Base-by-base conservation (phyloP, 768 basidiomycete species). In the Pleurotus tuoliensis region DNA sequence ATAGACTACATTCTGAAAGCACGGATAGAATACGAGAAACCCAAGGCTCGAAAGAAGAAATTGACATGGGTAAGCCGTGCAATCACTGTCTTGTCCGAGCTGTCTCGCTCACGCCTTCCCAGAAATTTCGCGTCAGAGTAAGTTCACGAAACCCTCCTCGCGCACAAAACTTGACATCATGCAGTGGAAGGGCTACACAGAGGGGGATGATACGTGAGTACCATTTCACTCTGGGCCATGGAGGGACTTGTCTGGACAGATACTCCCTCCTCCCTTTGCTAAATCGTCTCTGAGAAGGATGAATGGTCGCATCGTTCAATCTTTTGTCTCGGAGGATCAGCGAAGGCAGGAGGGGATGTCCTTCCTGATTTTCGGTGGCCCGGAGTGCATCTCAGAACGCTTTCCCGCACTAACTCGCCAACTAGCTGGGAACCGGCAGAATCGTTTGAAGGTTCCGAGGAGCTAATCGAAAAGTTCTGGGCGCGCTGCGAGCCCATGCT, bases 401-500 rank as follows among this genome's bases (percentile, higher is more conserved):
- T 25, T 25, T 25, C 24, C 24, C 24, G 24, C 24, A 25, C 24
- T 25, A 5, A 34, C 30, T 34, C 9, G 11, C 30, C 30, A 11
- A 24, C 56, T 59, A 89, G 87, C 8, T 89, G 87, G 87, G 88
- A 90, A 61, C 87, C 88, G 7, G 66, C 71, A 6, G 73, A 80
- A 51, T 86, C 84, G 7, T 88, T 90, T 58, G 66, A 64, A 13
- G 77, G 73, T 8, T 86, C 86, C 0, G 80, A 84, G 60, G 74
- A 83, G 49, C 73, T 88, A 13, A 30, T 87, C 59, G 56, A 79
- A 50, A 62, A 72, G 24, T 79, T 88, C 67, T 77, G 81, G 82
- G 61, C 78, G 62, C 73, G 79, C 59, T 34, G 30, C 7, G 30
- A 9, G 30, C 62, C 78, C 50, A 67, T 79, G 64, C 64, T 78